phyloP scores from a whole-genome alignment of 1,284 basidiomycete species.

The Peniophora sp. region DNA sequence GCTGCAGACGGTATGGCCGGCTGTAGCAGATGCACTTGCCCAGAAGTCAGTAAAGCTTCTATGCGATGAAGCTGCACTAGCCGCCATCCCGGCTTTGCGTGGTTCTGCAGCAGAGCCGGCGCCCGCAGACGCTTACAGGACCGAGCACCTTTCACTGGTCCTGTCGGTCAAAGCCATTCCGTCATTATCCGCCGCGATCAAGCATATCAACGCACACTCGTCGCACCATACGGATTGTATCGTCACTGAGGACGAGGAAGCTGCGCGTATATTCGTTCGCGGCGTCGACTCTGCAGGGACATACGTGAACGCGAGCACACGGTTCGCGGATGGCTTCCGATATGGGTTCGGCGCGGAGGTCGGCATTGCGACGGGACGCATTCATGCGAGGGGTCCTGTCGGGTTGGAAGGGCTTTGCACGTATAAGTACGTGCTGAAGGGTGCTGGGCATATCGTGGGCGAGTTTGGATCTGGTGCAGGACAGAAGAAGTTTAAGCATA shows the following conservation, averaged over 20 bases:
- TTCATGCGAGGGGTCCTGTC: slow-evolving; percentile 95
- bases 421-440: slow-evolving; percentile 89
- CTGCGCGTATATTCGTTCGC: slow-evolving; percentile 73
- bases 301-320: slow-evolving; percentile 90
- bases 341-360: slow-evolving; percentile 99
- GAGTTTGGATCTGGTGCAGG: slow-evolving; percentile 73
- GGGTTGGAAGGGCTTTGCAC: slow-evolving; percentile 92
- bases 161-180: slow-evolving; percentile 75
- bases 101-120: slow-evolving; percentile 39
- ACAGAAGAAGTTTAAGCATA: slow-evolving; percentile 74
- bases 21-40: slow-evolving; percentile 70
- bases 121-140: slow-evolving; percentile 62
- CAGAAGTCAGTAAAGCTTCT: slow-evolving; percentile 67
- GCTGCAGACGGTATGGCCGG: slow-evolving; percentile 70
- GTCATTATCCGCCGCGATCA: slow-evolving; percentile 68
- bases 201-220: slow-evolving; percentile 88
- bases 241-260: slow-evolving; percentile 70
- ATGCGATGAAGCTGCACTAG: slow-evolving; percentile 65
- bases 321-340: slow-evolving; percentile 95
- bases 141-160: slow-evolving; percentile 83
- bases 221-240: slow-evolving; percentile 96
- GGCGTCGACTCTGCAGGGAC: slow-evolving; percentile 91
- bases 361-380: slow-evolving; percentile 93
- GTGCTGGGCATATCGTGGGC: slow-evolving; percentile 73
- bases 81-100: slow-evolving; percentile 34